A percentile compares a stretch with the other conserved stretches of the same genome.
Evolutionary conservation across 108 stramenopile species (phyloP).

Genomic region (Skeletonema grethae): DNA sequence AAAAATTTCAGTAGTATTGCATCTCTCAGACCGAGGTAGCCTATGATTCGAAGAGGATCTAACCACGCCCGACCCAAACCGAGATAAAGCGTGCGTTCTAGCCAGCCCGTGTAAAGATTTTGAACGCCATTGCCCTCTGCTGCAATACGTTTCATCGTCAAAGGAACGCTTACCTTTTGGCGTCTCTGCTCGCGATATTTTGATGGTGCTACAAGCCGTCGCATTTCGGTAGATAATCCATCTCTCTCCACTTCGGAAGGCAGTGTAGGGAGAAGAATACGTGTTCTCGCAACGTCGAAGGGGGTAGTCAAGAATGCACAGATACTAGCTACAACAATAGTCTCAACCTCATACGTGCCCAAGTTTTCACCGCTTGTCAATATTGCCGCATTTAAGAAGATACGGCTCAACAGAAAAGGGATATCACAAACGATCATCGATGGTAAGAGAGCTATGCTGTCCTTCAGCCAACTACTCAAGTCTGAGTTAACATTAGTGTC

Average conservation of each 20-base stretch:
- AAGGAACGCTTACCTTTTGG: constrained; percentile 41
- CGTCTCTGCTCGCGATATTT: constrained; percentile 35
- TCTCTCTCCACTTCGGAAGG: constrained; percentile 41
- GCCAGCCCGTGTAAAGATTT: constrained; percentile 85
- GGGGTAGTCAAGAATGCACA: constrained; percentile 83
- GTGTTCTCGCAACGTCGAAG: constrained; percentile 83
- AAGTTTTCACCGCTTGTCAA: constrained; percentile 64
- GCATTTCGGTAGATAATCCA: neutral
- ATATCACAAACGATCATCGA: constrained; percentile 53
- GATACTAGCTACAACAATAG: constrained; percentile 58
- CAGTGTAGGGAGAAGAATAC: constrained; percentile 65
- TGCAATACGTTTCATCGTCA: constrained; percentile 57
- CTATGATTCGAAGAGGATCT: constrained; percentile 76
- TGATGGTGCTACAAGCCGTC: constrained; percentile 32
- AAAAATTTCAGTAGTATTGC: constrained; percentile 74
- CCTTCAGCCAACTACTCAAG: constrained; percentile 71
- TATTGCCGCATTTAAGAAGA: constrained; percentile 65
- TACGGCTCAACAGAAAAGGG: constrained; percentile 71
- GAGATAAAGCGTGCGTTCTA: constrained; percentile 71
- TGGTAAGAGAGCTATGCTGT: constrained; percentile 65
- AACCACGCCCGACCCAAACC: constrained; percentile 87
- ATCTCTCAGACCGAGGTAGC: constrained; percentile 81
- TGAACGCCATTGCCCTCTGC: constrained; percentile 72
- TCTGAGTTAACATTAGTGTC: constrained; percentile 46
- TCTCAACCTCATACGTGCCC: constrained; percentile 66